Conservation (phyloP, 2,329 filamentous ascomycete genomes). For the Beauveria rudraprayagi region DNA sequence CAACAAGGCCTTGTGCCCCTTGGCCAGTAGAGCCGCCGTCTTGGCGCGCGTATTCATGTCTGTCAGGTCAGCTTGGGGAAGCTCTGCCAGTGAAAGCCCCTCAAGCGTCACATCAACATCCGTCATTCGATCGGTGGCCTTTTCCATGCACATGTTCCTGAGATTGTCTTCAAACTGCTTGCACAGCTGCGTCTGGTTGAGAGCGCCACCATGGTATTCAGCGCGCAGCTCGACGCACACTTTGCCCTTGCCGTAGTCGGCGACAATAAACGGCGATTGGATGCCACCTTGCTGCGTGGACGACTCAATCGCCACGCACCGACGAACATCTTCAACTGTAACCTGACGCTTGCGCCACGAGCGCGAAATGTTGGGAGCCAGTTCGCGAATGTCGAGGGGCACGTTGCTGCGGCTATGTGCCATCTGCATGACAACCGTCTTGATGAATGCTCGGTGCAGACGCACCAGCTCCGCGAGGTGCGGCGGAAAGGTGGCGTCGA, state of each 20-base stretch:
- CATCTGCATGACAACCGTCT: conserved; percentile 59
- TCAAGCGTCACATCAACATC: conserved; percentile 41
- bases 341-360: conserved; percentile 67
- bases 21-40: conserved; percentile 50
- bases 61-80: conserved; percentile 29
- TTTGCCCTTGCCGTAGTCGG: conserved; percentile 45
- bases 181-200: conserved; percentile 46
- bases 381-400: conserved; percentile 54
- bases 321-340: conserved; percentile 55
- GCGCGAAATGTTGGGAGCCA: conserved; percentile 56
- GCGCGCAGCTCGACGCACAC: conserved; percentile 51
- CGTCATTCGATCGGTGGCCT: conserved; percentile 21
- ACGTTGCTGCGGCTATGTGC: conserved; percentile 58
- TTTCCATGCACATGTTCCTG: conserved; percentile 33
- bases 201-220: conserved; percentile 25
- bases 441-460: conserved; percentile 59
- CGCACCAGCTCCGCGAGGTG: conserved; percentile 53
- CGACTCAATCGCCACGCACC: conserved; percentile 55
- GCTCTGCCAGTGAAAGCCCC: conserved; percentile 42
- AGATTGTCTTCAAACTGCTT: conserved; percentile 47
- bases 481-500: conserved; percentile 31
- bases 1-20: conserved; percentile 61
- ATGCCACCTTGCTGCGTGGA: conserved; percentile 23
- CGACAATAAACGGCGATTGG: conserved; percentile 34
- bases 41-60: conserved; percentile 28